These are phyloP conservation scores for Ustilago loliicola DNA, from an alignment of 1,284 basidiomycete species.

Conservation along the genomic window DNA sequence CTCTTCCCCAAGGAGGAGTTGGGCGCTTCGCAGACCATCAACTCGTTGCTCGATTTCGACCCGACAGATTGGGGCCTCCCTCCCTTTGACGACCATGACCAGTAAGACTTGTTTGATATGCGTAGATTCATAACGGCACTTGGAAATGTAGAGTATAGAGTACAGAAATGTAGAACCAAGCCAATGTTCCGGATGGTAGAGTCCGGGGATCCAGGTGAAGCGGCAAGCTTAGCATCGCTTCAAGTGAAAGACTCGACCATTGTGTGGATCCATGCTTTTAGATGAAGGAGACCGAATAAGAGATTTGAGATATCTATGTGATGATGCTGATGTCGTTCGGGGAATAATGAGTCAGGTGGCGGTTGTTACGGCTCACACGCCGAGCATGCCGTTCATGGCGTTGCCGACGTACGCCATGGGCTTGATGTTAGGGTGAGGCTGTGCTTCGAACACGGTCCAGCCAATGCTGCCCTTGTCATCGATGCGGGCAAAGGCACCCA, in stretches of 20 bases:
- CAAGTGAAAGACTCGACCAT: neutral
- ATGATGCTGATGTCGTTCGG: neutral
- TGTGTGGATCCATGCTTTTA: constrained; percentile 12
- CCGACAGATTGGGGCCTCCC: constrained; percentile 67
- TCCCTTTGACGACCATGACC: constrained; percentile 43
- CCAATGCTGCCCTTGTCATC: constrained; percentile 81
- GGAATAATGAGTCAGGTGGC: neutral
- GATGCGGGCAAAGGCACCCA: constrained; percentile 75
- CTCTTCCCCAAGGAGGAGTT: constrained; percentile 52
- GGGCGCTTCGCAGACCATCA: constrained; percentile 62
- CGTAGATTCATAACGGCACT: neutral
- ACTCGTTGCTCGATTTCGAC: constrained; percentile 64
- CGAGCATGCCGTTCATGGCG: constrained; percentile 61
- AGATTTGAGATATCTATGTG: neutral
- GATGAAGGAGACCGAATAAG: neutral
- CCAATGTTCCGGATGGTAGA: neutral
- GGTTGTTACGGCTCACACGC: constrained; percentile 15
- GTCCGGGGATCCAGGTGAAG: neutral
- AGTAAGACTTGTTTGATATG: neutral
- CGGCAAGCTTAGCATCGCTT: neutral
- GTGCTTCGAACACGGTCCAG: constrained; percentile 85
- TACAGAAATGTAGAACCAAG: constrained; percentile 13
- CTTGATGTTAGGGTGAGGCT: constrained; percentile 87
- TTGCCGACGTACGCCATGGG: constrained; percentile 84
- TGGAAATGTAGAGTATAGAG: constrained; percentile 17